Conservation (phyloP, 345 rosid species). For the Corymbia maculata region DNA sequence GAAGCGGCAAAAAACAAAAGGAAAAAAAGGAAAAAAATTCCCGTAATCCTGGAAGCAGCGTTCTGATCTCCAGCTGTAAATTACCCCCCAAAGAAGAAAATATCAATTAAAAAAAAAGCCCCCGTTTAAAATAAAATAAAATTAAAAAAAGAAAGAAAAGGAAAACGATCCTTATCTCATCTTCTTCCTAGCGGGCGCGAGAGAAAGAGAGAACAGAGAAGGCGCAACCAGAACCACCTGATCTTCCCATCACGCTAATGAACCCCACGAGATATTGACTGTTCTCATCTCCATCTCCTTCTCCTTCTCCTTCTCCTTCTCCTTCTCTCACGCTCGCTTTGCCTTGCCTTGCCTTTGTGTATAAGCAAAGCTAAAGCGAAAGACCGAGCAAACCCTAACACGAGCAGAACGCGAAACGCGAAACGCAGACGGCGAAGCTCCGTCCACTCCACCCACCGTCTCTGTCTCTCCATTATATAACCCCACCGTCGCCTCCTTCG, state of each 20-base stretch:
- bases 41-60: not conserved
- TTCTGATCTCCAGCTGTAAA: not conserved
- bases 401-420: not conserved
- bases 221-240: not conserved
- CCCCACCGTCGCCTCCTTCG: not conserved
- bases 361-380: not conserved
- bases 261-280: not conserved
- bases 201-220: not conserved
- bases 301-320: not conserved
- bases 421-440: not conserved
- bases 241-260: not conserved
- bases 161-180: not conserved
- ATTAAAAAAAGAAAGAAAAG: not conserved
- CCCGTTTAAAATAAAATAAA: not conserved
- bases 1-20: not conserved
- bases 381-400: not conserved
- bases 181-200: not conserved
- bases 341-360: not conserved
- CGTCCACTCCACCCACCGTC: not conserved
- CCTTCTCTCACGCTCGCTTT: too few relatives aligned
- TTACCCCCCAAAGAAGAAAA: too few relatives aligned
- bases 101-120: not conserved
- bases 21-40: not conserved
- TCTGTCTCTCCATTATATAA: not conserved
- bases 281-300: not conserved